These are phyloP conservation scores for Vaccinium myrtillus DNA, from an alignment of 148 eudicot genomes.

Conservation along the genomic window DNA sequence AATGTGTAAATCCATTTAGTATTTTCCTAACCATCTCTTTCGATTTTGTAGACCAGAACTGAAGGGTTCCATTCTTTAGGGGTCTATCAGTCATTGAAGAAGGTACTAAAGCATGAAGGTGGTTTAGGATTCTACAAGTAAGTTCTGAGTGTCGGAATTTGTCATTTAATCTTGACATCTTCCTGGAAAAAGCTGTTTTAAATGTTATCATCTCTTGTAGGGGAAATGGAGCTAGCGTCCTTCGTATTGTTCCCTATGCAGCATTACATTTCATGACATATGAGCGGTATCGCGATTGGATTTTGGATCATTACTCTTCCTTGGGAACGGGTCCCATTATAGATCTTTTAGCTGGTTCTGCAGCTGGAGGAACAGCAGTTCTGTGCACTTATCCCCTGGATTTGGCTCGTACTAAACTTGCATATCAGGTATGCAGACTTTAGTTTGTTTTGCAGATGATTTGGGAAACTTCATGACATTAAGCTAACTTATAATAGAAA, in stretches of 20 bases:
- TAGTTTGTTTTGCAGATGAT: not conserved
- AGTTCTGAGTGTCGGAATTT: conserved; percentile 27
- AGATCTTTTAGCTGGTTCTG: conserved; percentile 94
- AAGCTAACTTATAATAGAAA: too few species aligned
- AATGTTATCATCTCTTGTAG: conserved; percentile 31
- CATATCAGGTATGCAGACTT: conserved; percentile 65
- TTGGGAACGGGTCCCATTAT: conserved; percentile 85
- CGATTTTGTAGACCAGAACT: conserved; percentile 83
- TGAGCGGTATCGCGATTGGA: conserved; percentile 82
- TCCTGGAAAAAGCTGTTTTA: not conserved
- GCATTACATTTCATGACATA: conserved; percentile 97
- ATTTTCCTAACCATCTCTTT: not conserved
- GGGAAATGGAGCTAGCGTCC: conserved; percentile 95
- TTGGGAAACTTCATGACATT: not conserved
- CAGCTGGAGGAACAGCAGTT: conserved; percentile 96
- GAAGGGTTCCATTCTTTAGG: conserved; percentile 85
- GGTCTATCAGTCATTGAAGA: conserved; percentile 70
- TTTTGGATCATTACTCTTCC: conserved; percentile 62
- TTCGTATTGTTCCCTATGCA: conserved; percentile 91
- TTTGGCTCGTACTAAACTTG: conserved; percentile 95
- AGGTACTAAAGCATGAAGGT: conserved; percentile 80
- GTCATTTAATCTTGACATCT: not conserved
- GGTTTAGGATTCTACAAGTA: conserved; percentile 69
- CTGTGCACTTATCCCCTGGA: conserved; percentile 95
- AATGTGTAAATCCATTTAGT: not conserved